Evolutionary conservation across 352 stramenopile species (phyloP).

Genomic region (Globisporangium heterothallicum): DNA sequence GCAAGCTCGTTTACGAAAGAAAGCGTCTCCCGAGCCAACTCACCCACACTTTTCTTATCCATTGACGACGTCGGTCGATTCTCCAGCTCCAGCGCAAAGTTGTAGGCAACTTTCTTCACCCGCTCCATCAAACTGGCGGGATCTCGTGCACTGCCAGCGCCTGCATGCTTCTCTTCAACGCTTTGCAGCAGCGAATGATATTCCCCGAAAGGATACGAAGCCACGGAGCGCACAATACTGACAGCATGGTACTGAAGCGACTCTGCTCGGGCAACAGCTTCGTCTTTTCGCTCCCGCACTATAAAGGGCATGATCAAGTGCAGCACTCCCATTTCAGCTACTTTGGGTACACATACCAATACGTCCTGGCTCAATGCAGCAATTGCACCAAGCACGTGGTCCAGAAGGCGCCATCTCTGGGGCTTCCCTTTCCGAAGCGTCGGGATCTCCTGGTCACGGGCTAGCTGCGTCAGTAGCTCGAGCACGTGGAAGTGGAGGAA

Average conservation of each 20-base stretch:
- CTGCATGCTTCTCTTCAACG: slow-evolving; percentile 13
- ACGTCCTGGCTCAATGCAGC: slow-evolving; percentile 59
- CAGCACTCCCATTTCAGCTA: slow-evolving; percentile 41
- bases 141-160: neutral
- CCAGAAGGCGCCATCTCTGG: slow-evolving; percentile 35
- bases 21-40: slow-evolving; percentile 58
- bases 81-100: slow-evolving; percentile 54
- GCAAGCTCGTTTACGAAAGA: slow-evolving; percentile 36
- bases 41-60: slow-evolving; percentile 48
- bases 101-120: slow-evolving; percentile 52
- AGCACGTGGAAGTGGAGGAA: slow-evolving; percentile 65
- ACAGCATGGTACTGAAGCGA: slow-evolving; percentile 46
- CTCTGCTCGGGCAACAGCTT: slow-evolving; percentile 19
- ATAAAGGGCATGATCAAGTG: slow-evolving; percentile 28
- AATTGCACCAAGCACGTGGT: slow-evolving; percentile 43
- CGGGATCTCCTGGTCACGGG: slow-evolving; percentile 16
- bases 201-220: slow-evolving; percentile 57
- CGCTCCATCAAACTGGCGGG: slow-evolving; percentile 31
- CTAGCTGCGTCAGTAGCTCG: slow-evolving; percentile 34
- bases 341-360: slow-evolving; percentile 45
- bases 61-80: slow-evolving; percentile 20
- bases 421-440: slow-evolving; percentile 12
- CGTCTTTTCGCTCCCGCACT: slow-evolving; percentile 10
- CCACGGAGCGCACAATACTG: slow-evolving; percentile 41
- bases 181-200: slow-evolving; percentile 33